These are phyloP conservation scores for Cymbopogon citratus DNA, from an alignment of 176 grass and related monocot genomes.

Conservation along the genomic window DNA sequence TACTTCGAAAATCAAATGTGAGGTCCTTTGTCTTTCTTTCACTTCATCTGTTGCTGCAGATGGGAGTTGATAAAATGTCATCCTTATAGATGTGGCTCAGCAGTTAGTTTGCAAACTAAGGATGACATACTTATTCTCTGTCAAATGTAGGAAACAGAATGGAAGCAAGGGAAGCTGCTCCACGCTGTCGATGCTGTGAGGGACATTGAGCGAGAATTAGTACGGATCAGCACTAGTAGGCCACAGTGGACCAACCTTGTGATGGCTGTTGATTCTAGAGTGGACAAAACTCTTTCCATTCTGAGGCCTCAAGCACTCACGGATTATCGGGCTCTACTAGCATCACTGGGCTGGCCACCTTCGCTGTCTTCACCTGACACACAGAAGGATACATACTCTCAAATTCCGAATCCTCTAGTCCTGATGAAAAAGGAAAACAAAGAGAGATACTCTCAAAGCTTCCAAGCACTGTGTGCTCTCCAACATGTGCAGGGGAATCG, in stretches of 20 bases:
- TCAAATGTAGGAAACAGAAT: constrained; percentile 42
- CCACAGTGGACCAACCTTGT: constrained; percentile 72
- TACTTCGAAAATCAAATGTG: constrained; percentile 37
- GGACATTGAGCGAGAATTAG: constrained; percentile 65
- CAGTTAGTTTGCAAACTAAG: background rate
- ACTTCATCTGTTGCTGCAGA: background rate
- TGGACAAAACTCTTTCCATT: constrained; percentile 72
- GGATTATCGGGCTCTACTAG: constrained; percentile 77
- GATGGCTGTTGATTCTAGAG: constrained; percentile 85
- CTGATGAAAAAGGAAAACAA: constrained; percentile 73
- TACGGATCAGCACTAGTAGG: constrained; percentile 36
- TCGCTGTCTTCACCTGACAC: constrained; percentile 55
- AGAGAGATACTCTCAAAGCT: constrained; percentile 70
- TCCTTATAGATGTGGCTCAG: background rate
- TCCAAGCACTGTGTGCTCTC: constrained; percentile 71
- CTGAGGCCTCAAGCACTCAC: constrained; percentile 74
- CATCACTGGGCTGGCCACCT: constrained; percentile 81
- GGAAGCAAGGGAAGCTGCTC: constrained; percentile 68
- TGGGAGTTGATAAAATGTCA: background rate
- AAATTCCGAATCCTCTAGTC: constrained; percentile 69
- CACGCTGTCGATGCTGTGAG: constrained; percentile 56
- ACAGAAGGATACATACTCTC: constrained; percentile 38
- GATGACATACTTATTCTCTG: background rate
- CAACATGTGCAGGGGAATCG: constrained; percentile 64
- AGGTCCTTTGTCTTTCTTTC: constrained; percentile 13